Evolutionary conservation across 202 grass and related monocot genomes (phyloP), one percentile per base, ranked within the genome.

Genomic region (Zizania palustris): DNA sequence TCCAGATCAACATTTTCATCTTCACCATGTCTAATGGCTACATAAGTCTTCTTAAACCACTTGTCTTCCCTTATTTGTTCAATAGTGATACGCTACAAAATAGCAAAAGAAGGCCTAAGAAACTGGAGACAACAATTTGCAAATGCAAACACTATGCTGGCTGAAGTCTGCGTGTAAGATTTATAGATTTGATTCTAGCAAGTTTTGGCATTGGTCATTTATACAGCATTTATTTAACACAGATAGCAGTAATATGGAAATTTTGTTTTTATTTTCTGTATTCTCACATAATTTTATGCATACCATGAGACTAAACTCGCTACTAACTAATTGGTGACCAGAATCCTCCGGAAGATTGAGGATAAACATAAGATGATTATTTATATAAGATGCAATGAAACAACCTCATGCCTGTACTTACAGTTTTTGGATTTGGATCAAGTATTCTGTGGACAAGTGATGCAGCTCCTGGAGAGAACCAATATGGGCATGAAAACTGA

Each of bases 21-120:
- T 71, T 87, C 81, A 65, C 72, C 83, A 20, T 13, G 50, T 72
- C 78, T 87, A 71, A 90, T 41, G 65, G 67, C 71, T 83, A 90
- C 75, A 83, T 95, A 92, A 57, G 90, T 90, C 69, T 73, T 92
- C 35, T 75, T 84, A 85, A 98, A 98, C 96, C 96, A 98, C 71
- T 74, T 42, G 44, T 92, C 75, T 21, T 69, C 73, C 77, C 72
- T 92, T 72, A 98, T 98, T 67, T 80, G 81, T 78, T 87, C 78
- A 73, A 95, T 84, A 28, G 66, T 74, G 65, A 98, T 95, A 75
- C 91, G 85, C 96, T 99, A 74, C 73, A 89, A 75, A 82, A 60
- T 45, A 69, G 60, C 28, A 28, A 20, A 49, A 44, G 28, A 49
- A 41, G 49, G 37, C 77, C 76, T 69, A 61, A 82, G 70, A 75